These are phyloP conservation scores for Backusella tarrabulga DNA, from an alignment of 192 early-diverging fungal species.

Conservation along the genomic window DNA sequence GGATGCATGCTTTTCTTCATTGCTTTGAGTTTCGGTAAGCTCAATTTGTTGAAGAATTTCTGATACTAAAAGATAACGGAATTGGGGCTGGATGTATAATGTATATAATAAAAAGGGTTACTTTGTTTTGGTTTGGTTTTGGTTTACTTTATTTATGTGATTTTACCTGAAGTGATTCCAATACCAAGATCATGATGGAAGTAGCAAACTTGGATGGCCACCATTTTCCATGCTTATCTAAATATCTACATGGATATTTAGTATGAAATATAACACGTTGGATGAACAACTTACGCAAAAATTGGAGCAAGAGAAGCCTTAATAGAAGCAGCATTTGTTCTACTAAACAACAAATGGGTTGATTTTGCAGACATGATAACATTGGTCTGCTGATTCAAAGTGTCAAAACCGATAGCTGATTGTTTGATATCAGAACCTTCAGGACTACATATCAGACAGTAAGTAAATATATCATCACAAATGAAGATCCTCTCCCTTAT, in stretches of 20 bases:
- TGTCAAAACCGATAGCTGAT: constrained; percentile 8
- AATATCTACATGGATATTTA: constrained; percentile 15
- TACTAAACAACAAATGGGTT: neutral
- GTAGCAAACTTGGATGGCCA: constrained; percentile 33
- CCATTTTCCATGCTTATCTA: constrained; percentile 29
- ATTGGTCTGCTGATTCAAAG: neutral
- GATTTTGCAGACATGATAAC: constrained; percentile 14
- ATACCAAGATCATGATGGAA: constrained; percentile 19
- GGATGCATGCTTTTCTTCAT: constrained; percentile 40
- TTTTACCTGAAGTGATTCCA: constrained; percentile 20
- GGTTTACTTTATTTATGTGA: too few relatives aligned
- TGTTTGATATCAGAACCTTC: neutral
- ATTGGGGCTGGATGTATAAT: constrained; percentile 34
- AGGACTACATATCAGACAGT: neutral
- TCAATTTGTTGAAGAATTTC: constrained; percentile 47
- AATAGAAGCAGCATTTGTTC: constrained; percentile 11
- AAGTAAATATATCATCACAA: too few relatives aligned
- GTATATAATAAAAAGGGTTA: too few relatives aligned
- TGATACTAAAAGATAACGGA: constrained; percentile 47
- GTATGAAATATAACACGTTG: too few relatives aligned
- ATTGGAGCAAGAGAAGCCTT: constrained; percentile 17
- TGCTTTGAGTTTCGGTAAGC: neutral
- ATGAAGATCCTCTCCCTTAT: too few relatives aligned
- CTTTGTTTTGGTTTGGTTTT: too few relatives aligned
- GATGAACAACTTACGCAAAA: neutral